Evolutionary conservation across 306 rosid species (phyloP), one percentile per base, ranked within the genome.

Genomic region (Prunus dulcis): DNA sequence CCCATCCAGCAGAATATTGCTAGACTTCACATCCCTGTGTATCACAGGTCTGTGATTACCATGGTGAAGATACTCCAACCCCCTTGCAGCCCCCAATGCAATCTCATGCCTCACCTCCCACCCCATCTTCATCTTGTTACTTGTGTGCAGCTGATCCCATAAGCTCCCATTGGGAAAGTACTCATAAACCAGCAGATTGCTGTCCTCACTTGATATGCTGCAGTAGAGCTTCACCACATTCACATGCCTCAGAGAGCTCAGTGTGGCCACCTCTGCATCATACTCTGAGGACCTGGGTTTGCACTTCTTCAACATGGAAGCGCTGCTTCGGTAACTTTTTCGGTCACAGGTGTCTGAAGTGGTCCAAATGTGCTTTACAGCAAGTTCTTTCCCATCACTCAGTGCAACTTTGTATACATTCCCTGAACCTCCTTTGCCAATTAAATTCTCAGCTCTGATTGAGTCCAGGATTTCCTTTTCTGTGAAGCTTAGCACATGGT

Each of bases 371-470:
- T 93, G 98, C 83, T 91, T 93, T 50, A 91, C 98, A 0, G 97
- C 97, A 3, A 91, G 76, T 76, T 83, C 84, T 76, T 78, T 84
- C 15, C 93, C 97, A 46, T 85, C 81, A 52, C 82, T 71, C 5
- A 91, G 88, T 6, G 67, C 77, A 9, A 71, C 97, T 74, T 80
- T 88, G 87, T 93, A 93, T 49, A 93, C 98, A 75, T 85, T 87
- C 62, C 98, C 98, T 4, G 98, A 93, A 68, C 98, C 98, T 68
- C 98, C 98, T 76, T 83, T 91, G 2, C 97, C 98, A 27, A 93
- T 90, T 81, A 89, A 64, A 47, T 88, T 93, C 78, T 87, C 91
- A 12, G 82, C 72, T 80, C 82, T 88, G 69, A 93, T 64, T 13
- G 90, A 87, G 10, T 90, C 83, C 45, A 90, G 71, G 27, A 93